Percentiles rank a stretch among this genome's conserved stretches.
Conservation (phyloP, 78 protist species). For the slime mould (Dictyostelium discoideum) region DNA sequence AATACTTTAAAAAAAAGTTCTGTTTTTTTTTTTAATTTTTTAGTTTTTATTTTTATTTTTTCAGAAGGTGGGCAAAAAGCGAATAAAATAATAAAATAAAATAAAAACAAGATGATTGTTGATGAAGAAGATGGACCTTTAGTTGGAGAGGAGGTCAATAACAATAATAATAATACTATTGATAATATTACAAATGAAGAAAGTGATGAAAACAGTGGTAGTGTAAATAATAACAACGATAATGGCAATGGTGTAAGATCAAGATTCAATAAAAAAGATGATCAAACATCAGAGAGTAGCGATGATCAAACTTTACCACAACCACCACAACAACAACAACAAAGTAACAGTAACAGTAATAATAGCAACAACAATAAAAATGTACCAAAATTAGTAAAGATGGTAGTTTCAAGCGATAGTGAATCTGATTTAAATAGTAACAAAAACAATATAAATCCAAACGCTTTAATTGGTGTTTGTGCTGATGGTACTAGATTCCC, state of each 20-base stretch:
- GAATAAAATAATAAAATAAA: not conserved
- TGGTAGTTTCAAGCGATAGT: slow-evolving; percentile 43
- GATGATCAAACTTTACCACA: not conserved
- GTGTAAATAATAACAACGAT: not conserved
- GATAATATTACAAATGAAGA: slow-evolving; percentile 15
- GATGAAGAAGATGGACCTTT: not conserved
- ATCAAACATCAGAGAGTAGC: not conserved
- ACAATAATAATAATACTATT: not conserved
- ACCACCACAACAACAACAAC: not conserved
- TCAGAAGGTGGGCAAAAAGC: not conserved
- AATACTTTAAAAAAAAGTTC: not conserved
- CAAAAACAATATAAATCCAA: not conserved
- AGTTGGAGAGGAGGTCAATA: not conserved
- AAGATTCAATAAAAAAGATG: slow-evolving; percentile 2
- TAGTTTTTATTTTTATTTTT: not conserved
- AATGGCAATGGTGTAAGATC: not conserved
- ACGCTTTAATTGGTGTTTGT: slow-evolving; percentile 43
- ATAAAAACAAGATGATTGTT: not conserved
- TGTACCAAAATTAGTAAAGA: slow-evolving; percentile 25
- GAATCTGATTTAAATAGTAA: slow-evolving; percentile 16
- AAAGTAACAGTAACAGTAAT: not conserved
- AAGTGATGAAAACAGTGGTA: not conserved
- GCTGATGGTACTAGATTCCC: slow-evolving; percentile 70
- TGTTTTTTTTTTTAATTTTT: not conserved
- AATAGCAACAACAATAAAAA: not conserved